phyloP scores from a whole-genome alignment of 805 yeast species.

The Trichomonascus vanleenenianus region DNA sequence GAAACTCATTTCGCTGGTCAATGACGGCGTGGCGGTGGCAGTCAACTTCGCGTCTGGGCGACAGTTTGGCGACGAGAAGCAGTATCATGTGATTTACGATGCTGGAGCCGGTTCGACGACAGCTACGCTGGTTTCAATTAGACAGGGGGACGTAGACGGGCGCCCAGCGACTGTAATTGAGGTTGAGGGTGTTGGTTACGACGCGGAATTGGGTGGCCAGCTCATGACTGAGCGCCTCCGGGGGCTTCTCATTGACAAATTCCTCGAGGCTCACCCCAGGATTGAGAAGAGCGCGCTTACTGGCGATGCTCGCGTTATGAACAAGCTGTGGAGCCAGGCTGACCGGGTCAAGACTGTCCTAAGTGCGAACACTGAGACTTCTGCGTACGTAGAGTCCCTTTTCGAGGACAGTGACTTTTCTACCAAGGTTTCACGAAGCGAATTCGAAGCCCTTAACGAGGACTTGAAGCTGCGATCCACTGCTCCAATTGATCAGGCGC shows the following conservation, averaged over 20 bases:
- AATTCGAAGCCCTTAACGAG: conserved; percentile 54
- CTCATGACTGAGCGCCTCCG: conserved; percentile 59
- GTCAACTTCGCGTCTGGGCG: conserved; percentile 62
- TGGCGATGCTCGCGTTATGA: conserved; percentile 47
- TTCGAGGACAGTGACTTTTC: conserved; percentile 68
- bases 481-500: conserved; percentile 47
- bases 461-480: conserved; percentile 41
- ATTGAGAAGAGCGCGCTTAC: conserved; percentile 34
- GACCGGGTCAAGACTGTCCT: conserved; percentile 82
- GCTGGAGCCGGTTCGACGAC: conserved; percentile 89
- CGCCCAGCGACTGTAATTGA: conserved; percentile 34
- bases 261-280: conserved; percentile 35
- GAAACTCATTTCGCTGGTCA: conserved; percentile 59
- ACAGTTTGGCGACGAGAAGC: conserved; percentile 38
- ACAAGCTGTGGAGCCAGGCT: conserved; percentile 70
- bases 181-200: conserved; percentile 66
- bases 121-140: conserved; percentile 72
- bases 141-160: conserved; percentile 35
- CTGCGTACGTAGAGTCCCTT: conserved; percentile 69
- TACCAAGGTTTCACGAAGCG: conserved; percentile 61
- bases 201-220: conserved; percentile 68
- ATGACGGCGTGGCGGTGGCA: conserved; percentile 91
- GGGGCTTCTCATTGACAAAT: conserved; percentile 51
- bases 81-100: conserved; percentile 71
- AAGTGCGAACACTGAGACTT: conserved; percentile 80